Evolutionary conservation across 345 rosid species (phyloP).

Genomic region (Crucihimalaya himalaica): DNA sequence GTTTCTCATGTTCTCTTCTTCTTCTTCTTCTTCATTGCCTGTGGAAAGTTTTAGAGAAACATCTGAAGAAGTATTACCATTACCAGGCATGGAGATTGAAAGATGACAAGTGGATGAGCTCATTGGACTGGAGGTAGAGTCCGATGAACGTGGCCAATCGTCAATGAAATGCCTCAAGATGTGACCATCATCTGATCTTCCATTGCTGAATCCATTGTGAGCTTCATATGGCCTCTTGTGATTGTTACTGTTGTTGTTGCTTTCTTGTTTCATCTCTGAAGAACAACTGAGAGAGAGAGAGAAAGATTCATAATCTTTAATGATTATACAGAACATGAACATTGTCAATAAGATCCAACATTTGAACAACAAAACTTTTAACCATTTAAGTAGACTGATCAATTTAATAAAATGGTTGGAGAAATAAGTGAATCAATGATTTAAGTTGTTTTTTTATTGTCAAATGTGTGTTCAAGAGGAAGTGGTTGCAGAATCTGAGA

Average conservation of each 20-base stretch:
- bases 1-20: conserved; percentile 36
- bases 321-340: conserved; percentile 14
- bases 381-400: not conserved
- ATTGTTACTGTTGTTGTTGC: conserved; percentile 31
- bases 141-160: conserved; percentile 80
- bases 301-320: not conserved
- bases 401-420: not conserved
- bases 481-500: conserved; percentile 38
- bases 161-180: conserved; percentile 82
- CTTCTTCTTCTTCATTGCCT: conserved; percentile 55
- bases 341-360: not conserved
- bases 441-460: not conserved
- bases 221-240: conserved; percentile 45
- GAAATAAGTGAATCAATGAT: conserved; percentile 2
- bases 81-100: conserved; percentile 69
- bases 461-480: conserved; percentile 47
- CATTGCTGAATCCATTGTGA: conserved; percentile 42
- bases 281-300: conserved; percentile 42
- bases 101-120: conserved; percentile 54
- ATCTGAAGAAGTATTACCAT: conserved; percentile 52
- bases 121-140: conserved; percentile 41
- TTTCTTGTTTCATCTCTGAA: conserved; percentile 47
- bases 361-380: not conserved
- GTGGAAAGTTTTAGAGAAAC: conserved; percentile 82
- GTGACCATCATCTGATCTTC: conserved; percentile 62